A percentile compares a stretch with the other conserved stretches of the same genome.
phyloP scores from a whole-genome alignment of 805 yeast species.

The Candida manassasensis region DNA sequence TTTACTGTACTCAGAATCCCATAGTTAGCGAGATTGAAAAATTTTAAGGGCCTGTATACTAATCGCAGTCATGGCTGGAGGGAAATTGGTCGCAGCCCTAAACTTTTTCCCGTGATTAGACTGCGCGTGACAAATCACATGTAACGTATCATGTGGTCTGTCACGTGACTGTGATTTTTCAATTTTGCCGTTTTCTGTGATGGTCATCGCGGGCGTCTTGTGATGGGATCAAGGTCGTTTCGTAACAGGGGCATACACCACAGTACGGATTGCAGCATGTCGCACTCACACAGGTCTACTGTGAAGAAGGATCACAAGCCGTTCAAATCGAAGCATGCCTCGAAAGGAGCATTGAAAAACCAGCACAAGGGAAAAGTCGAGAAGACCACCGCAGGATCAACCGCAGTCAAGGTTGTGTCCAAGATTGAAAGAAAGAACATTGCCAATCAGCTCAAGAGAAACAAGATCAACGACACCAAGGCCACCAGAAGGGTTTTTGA shows the following conservation, averaged over 20 bases:
- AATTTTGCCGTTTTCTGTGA: no score
- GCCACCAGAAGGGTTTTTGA: constrained; percentile 69
- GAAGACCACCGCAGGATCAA: constrained; percentile 37
- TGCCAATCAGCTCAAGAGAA: constrained; percentile 69
- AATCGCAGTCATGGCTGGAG: no score
- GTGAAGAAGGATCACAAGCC: constrained; percentile 82
- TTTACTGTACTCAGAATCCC: neutral
- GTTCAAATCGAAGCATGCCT: constrained; percentile 86
- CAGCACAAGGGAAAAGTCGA: constrained; percentile 84
- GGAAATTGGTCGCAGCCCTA: no score
- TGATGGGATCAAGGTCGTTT: no score
- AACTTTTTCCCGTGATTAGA: no score
- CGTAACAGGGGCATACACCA: neutral
- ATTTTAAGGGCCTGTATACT: no score
- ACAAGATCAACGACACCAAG: constrained; percentile 60
- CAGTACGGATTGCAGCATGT: neutral
- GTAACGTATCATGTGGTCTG: no score
- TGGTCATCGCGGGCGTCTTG: no score
- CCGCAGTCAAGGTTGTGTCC: constrained; percentile 34
- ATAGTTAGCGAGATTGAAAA: neutral
- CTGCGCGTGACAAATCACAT: no score
- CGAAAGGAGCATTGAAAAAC: constrained; percentile 83
- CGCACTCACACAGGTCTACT: constrained; percentile 73
- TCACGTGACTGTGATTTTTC: no score
- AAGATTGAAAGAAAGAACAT: constrained; percentile 70